A percentile compares a stretch with the other conserved stretches of the same genome.
Evolutionary conservation across 2,329 filamentous ascomycete species (phyloP).

Genomic region (Pseudogymnoascus sp.): DNA sequence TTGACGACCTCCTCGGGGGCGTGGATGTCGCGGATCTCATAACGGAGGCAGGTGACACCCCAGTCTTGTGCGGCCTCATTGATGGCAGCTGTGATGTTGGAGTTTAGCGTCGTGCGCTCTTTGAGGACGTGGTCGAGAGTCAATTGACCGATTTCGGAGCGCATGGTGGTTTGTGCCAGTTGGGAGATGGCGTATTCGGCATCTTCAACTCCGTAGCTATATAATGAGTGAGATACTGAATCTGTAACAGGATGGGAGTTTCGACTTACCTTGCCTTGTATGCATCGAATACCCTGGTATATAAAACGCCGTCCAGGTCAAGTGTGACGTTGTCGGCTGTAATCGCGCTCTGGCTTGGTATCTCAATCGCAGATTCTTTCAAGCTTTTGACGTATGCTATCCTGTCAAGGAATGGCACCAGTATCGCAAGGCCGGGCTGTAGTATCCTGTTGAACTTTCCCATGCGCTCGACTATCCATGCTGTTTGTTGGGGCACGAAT

Average conservation of each 20-base stretch:
- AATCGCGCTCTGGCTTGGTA: constrained; percentile 94
- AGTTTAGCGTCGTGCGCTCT: constrained; percentile 91
- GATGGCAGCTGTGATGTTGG: constrained; percentile 97
- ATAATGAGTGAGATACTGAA: background rate
- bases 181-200: constrained; percentile 98
- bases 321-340: constrained; percentile 97
- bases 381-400: constrained; percentile 97
- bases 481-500: constrained; percentile 98
- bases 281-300: constrained; percentile 92
- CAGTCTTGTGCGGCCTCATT: constrained; percentile 96
- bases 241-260: background rate
- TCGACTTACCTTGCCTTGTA: constrained; percentile 80
- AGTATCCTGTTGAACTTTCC: constrained; percentile 93
- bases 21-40: constrained; percentile 98
- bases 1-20: constrained; percentile 87
- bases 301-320: constrained; percentile 90
- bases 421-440: constrained; percentile 79
- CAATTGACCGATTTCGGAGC: constrained; percentile 93
- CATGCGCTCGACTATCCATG: constrained; percentile 99
- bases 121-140: constrained; percentile 96
- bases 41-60: constrained; percentile 92
- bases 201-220: constrained; percentile 93
- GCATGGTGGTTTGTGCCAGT: constrained; percentile 97
- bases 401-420: constrained; percentile 85
- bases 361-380: constrained; percentile 94